Conservation (phyloP, 2,329 filamentous ascomycete species). For the Paradendryphiella salina region DNA sequence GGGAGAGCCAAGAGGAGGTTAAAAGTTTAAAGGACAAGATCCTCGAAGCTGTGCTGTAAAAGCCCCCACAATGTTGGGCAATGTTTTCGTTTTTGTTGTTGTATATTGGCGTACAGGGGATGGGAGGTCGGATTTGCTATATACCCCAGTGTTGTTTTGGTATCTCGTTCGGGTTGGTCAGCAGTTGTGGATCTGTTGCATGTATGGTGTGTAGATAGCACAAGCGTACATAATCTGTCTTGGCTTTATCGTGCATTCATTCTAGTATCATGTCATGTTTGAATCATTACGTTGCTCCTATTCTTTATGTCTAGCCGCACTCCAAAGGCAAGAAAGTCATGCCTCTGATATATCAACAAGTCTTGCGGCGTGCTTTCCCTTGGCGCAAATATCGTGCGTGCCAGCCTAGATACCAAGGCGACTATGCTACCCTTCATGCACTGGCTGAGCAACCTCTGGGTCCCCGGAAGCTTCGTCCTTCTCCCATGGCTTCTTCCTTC, state of each 20-base stretch:
- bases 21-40: constrained; percentile 44
- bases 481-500: constrained; percentile 79
- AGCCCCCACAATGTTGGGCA: no score
- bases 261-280: not conserved
- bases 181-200: not conserved
- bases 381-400: no score
- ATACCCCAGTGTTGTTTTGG: constrained; percentile 25
- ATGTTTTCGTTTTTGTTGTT: not conserved
- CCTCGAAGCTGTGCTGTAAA: constrained; percentile 45
- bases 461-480: constrained; percentile 50
- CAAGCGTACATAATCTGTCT: not conserved
- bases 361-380: no score
- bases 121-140: constrained; percentile 27
- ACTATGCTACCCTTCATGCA: not conserved
- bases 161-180: constrained; percentile 1
- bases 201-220: not conserved
- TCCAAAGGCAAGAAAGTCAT: not conserved
- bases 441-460: not conserved
- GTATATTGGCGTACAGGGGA: constrained; percentile 11
- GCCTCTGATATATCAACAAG: no score
- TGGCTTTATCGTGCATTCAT: not conserved
- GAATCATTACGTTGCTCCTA: not conserved
- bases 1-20: constrained; percentile 43
- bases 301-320: not conserved
- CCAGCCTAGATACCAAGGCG: no score